Evolutionary conservation across 1,139 yeast genomes (phyloP).

Genomic region (Nematodospora anomalae): DNA sequence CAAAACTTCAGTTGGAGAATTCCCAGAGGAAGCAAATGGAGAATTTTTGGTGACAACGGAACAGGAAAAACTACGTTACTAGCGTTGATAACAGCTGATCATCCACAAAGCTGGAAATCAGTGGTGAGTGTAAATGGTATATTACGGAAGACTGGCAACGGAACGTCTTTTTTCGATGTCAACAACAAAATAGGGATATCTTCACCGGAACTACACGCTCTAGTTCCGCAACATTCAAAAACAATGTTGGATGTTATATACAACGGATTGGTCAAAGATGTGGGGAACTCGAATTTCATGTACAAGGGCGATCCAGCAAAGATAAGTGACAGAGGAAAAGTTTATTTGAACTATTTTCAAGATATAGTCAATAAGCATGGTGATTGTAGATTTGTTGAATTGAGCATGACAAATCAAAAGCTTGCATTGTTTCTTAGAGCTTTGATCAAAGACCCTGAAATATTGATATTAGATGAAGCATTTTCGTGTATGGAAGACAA

Average conservation of each 20-base stretch:
- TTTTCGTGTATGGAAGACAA: conserved; percentile 84
- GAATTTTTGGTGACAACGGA: conserved; percentile 86
- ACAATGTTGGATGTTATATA: conserved; percentile 60
- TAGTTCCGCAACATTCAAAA: conserved; percentile 58
- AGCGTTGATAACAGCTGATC: conserved; percentile 87
- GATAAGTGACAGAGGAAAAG: conserved; percentile 16
- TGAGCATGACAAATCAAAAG: conserved; percentile 77
- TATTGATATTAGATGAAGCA: conserved; percentile 88
- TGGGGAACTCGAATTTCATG: conserved; percentile 56
- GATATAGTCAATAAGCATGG: conserved; percentile 29
- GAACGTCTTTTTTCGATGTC: conserved; percentile 72
- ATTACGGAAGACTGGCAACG: conserved; percentile 69
- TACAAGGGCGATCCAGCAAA: conserved; percentile 21
- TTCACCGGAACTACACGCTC: conserved; percentile 88
- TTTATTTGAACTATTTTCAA: conserved; percentile 26
- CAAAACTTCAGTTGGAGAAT: conserved; percentile 66
- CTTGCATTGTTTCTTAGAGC: conserved; percentile 74
- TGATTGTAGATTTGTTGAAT: conserved; percentile 47
- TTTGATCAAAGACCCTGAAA: conserved; percentile 68
- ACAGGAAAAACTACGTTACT: conserved; percentile 89
- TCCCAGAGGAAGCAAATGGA: conserved; percentile 78
- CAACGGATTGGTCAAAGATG: conserved; percentile 63
- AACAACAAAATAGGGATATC: conserved; percentile 82
- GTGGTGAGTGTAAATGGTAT: conserved; percentile 63
- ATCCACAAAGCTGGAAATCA: conserved; percentile 92